Evolutionary conservation across 495 filamentous ascomycete genomes (phyloP).

Genomic region (Aspergillus olivimuriae): DNA sequence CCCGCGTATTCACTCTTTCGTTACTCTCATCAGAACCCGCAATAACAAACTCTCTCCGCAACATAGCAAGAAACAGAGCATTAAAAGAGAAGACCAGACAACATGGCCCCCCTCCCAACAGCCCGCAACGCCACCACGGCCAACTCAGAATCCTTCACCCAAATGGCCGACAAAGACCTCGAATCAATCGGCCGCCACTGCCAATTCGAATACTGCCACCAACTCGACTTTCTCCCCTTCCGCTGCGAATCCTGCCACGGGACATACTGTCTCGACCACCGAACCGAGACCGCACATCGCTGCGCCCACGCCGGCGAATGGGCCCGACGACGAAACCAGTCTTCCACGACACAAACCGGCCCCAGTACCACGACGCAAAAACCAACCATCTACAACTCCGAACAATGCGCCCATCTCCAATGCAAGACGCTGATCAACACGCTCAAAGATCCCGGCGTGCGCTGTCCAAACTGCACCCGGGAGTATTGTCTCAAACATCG

Average conservation of each 20-base stretch:
- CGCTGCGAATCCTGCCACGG: constrained; percentile 80
- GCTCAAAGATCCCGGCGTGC: constrained; percentile 66
- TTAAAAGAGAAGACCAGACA: background rate
- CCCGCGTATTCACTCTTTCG: too few species aligned
- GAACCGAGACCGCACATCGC: constrained; percentile 74
- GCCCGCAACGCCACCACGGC: constrained; percentile 9
- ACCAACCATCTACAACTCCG: constrained; percentile 54
- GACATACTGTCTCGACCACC: constrained; percentile 93
- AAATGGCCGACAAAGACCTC: constrained; percentile 61
- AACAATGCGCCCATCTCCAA: constrained; percentile 62
- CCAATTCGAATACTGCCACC: constrained; percentile 82
- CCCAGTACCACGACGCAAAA: constrained; percentile 31
- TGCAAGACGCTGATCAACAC: constrained; percentile 90
- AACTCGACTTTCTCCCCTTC: constrained; percentile 96
- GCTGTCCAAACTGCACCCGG: constrained; percentile 72
- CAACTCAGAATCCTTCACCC: constrained; percentile 37
- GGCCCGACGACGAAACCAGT: constrained; percentile 61
- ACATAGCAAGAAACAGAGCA: too few species aligned
- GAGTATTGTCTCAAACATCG: constrained; percentile 93
- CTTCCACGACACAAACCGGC: constrained; percentile 14
- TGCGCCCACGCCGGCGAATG: constrained; percentile 81
- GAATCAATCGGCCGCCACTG: constrained; percentile 86
- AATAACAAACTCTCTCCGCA: too few species aligned
- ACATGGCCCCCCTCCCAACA: constrained; percentile 25
- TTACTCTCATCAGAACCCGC: too few species aligned